A percentile compares a stretch with the other conserved stretches of the same genome.
Conservation (phyloP, 768 basidiomycete genomes). For the Vararia minispora region DNA sequence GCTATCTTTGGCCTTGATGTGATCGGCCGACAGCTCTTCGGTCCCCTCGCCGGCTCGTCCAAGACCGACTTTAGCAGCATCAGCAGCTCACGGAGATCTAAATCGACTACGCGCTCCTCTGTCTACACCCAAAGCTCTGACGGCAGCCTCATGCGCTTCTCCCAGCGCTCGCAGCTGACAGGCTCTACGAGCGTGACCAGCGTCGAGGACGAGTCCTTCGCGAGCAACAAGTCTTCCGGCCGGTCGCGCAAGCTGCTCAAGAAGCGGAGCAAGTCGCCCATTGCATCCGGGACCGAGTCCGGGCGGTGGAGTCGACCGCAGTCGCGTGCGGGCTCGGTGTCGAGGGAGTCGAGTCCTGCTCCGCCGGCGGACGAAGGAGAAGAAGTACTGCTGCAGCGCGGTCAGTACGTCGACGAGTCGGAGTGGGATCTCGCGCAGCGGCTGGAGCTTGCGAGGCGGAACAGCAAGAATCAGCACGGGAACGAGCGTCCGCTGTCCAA, state of each 20-base stretch:
- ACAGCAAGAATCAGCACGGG: constrained; percentile 67
- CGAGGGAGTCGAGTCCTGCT: constrained; percentile 31
- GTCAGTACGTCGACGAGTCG: constrained; percentile 44
- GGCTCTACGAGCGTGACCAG: constrained; percentile 51
- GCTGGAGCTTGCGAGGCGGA: constrained; percentile 73
- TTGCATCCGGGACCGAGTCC: constrained; percentile 21
- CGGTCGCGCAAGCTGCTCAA: constrained; percentile 38
- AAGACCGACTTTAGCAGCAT: constrained; percentile 67
- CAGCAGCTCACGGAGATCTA: constrained; percentile 53
- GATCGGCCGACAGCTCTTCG: constrained; percentile 84
- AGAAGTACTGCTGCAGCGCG: constrained; percentile 19
- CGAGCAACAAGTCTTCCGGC: constrained; percentile 28
- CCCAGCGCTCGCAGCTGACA: constrained; percentile 59
- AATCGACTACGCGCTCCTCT: constrained; percentile 70
- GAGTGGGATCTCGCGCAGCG: constrained; percentile 70
- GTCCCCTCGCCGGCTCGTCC: constrained; percentile 50
- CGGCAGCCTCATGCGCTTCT: constrained; percentile 61
- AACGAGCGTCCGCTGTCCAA: constrained; percentile 28
- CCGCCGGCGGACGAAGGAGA: constrained; percentile 37
- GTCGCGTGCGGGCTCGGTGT: constrained; percentile 29
- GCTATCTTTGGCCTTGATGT: constrained; percentile 87
- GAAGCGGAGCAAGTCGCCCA: constrained; percentile 33
- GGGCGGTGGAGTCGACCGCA: constrained; percentile 15
- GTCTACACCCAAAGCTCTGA: constrained; percentile 60
- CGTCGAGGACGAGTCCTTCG: constrained; percentile 50